Evolutionary conservation across 768 basidiomycete genomes (phyloP), one percentile per base, ranked within the genome.

Genomic region (Floccularia luteovirens): DNA sequence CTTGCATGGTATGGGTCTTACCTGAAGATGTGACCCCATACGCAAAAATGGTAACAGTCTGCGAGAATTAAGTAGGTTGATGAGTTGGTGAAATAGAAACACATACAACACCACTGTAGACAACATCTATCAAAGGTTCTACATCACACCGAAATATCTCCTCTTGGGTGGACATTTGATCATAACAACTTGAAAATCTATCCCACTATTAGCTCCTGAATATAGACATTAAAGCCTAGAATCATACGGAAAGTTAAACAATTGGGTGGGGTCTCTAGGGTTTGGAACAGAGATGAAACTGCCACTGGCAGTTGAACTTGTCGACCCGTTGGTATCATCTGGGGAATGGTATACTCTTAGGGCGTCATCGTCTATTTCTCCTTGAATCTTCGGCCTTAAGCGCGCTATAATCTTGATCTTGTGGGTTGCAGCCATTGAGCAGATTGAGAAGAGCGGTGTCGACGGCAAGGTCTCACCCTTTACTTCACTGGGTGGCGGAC

Each of bases 1-100:
- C 90, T 61, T 92, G 90, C 87, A 94, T 93, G 0, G 91, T 94
- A 57, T 90, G 78, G 0, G 90, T 93, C 66, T 91, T 92, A 13
- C 90, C 90, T 4, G 85, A 89, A 1, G 87, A 90, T 7, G 89
- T 92, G 10, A 91, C 89, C 5, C 90, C 90, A 59, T 92, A 92
- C 1, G 88, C 86, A 47, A 92, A 91, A 12, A 92, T 79, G 7
- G 89, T 91, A 3, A 89, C 79, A 0, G 83, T 90, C 85, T 89
- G 41, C 16, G 20, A 27, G 40, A 12, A 33, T 27, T 52, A n/a
- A 47, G 38, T 21, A 28, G 2, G 17, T 5, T 12, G 12, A 2
- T 27, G 22, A 2, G 3, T 33, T 33, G 24, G 19, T 30, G 16
- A 5, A 13, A 14, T 11, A 3, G 10, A 22, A 2, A 31, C 37